phyloP scores from a whole-genome alignment of 768 basidiomycete species.

The Xanthoconium purpureum region DNA sequence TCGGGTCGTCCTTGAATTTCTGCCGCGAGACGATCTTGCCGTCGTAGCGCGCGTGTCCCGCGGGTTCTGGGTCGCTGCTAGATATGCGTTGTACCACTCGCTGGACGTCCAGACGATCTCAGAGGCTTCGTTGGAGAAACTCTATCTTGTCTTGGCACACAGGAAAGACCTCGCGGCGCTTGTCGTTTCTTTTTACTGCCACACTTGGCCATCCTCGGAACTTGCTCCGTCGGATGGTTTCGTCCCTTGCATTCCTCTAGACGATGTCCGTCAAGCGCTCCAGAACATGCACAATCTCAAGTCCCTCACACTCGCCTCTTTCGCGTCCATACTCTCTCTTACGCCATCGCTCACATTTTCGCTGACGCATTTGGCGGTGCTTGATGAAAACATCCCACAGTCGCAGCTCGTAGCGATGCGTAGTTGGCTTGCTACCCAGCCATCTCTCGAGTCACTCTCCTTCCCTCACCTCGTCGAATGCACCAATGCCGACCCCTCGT shows the following conservation, averaged over 20 bases:
- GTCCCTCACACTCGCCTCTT: slow-evolving; percentile 25
- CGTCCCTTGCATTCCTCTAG: slow-evolving; percentile 9
- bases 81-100: slow-evolving; percentile 21
- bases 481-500: background rate
- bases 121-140: slow-evolving; percentile 12
- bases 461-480: slow-evolving; percentile 27
- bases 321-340: slow-evolving; percentile 21
- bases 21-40: slow-evolving; percentile 17
- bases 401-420: slow-evolving; percentile 21
- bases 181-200: slow-evolving; percentile 25
- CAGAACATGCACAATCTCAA: slow-evolving; percentile 31
- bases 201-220: slow-evolving; percentile 20
- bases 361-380: slow-evolving; percentile 27
- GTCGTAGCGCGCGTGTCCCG: slow-evolving; percentile 25
- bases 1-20: slow-evolving; percentile 18
- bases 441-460: slow-evolving; percentile 26
- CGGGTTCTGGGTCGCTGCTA: slow-evolving; percentile 19
- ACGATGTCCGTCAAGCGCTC: slow-evolving; percentile 23
- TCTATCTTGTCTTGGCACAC: slow-evolving; percentile 21
- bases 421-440: slow-evolving; percentile 24
- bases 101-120: slow-evolving; percentile 18
- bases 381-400: slow-evolving; percentile 24
- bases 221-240: slow-evolving; percentile 3
- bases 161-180: slow-evolving; percentile 20
- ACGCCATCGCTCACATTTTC: slow-evolving; percentile 20